Evolutionary conservation across 2,329 filamentous ascomycete species (phyloP), one percentile per base, ranked within the genome.

Genomic region (Colletotrichum zoysiae): DNA sequence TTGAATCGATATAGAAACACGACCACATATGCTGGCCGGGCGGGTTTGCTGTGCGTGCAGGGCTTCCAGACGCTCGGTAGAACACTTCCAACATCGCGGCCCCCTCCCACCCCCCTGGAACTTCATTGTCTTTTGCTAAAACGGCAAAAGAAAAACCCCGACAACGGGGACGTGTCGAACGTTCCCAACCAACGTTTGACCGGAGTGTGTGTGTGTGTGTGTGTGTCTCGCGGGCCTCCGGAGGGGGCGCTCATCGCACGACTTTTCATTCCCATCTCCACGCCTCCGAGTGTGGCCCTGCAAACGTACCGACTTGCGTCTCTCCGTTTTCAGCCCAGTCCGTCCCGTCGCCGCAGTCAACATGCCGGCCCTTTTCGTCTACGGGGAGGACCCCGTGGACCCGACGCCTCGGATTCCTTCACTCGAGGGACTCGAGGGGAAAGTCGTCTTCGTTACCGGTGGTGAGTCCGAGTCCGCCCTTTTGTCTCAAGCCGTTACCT

Each of bases 391-490:
- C n/a, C 26, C 67, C 12, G 40, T 56, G 14, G 50, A 70, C 23
- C 63, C 67, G 23, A 70, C 63, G 26, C 67, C 67, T 0, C 20
- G n/a, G 18, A 83, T 88, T 33, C 76, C 78, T 5, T 80, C 83
- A 48, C 81, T 88, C 20, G 76, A 81, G 1, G 84, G 82, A 48
- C 81, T 88, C 20, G 76, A 81, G 1, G 84, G 82, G 53, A 88
- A 86, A 72, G 83, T 87, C 9, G 81, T 88, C 51, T 78, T 88
- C 20, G 78, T 88, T 6, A 88, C 86, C 2, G 87, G 86, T 65
- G 86, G 85, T 85, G 78, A 48, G 65, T 42, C 26, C 3, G 26
- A 26, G 26, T 26, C 9, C 2, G n/a, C 6, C 1, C 1, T 18
- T 5, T 18, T 35, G 5, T 26, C 6, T 3, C 3, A 30, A 18